Evolutionary conservation across 2,329 filamentous ascomycete species (phyloP), one percentile per base, ranked within the genome.

Genomic region (Neonectria faginata): DNA sequence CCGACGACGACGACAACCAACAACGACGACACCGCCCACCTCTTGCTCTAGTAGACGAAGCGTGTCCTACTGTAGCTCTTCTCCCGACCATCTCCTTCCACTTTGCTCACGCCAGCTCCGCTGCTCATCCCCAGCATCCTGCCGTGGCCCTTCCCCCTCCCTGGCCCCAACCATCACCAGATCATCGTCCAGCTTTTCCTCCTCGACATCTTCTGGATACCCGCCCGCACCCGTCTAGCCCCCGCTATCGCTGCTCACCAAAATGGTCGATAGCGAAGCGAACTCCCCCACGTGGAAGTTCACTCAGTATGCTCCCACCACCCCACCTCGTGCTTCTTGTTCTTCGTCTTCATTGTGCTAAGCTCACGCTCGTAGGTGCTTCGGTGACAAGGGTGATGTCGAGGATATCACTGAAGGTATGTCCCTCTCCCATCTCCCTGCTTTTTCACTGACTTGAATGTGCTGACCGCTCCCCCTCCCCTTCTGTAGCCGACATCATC

Each of bases 261-360:
- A 91, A 85, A 97, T 98, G 94, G 94, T 96, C 86, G 94, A 97
- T 89, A 92, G 91, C 85, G 94, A 97, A 85, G 88, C 92, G 84
- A 93, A 89, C 87, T 91, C 93, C 84, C 94, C 94, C 79, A 98
- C 94, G 84, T 98, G 95, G 95, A 98, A 98, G 88, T 98, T 98
- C 85, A 98, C 95, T 82, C 95, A 98, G 94, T 97, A 92, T 82
- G 93, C 87, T 60, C 53, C 42, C 64, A 52, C 45, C 27, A 31
- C 56, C 33, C 57, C 39, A 29, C 52, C 18, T 48, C 39, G 50
- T 27, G 41, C 10, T 57, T 33, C 33, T 47, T 47, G 9, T 56
- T 33, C 33, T 47, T 47, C 8, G 20, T 22, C 29, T 57, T 36
- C 41, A 14, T 60, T 47, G 66, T 70, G 54, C 65, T 71, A 63